Base-by-base conservation (phyloP, 2,329 filamentous ascomycete species). In the Apiospora rasikravindrae region DNA sequence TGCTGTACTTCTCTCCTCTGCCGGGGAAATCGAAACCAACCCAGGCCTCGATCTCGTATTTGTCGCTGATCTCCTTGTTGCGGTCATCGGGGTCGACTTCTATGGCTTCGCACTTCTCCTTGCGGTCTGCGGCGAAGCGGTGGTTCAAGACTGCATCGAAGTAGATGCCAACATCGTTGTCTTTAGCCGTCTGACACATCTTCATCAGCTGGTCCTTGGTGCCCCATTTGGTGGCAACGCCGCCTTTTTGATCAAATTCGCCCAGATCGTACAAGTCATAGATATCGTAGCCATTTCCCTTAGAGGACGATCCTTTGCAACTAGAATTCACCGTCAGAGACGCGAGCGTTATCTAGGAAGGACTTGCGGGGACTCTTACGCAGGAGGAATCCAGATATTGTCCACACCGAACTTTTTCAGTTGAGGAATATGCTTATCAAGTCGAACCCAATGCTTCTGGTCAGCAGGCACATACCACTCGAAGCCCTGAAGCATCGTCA, bases 111-210 rank as follows among this genome's bases (percentile, higher is more conserved):
- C 87, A 90, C 67, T 85, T 85, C 79, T 93, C 90, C 16, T 85
- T 88, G 29, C 82, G 84, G 78, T 94, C 92, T 8, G 90, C 92
- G 6, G 87, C 91, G 2, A 91, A 90, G 78, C 92, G 93, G 78
- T 94, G 92, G 77, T 93, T 94, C 53, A 94, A 82, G 4, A 94
- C 91, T 1, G 91, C 89, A 79, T 94, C 92, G 86, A 91, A 93
- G 75, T 92, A 86, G 0, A 93, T 77, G 0, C 87, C 86, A 7
- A 93, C 83, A 0, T 86, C 88, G 26, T 86, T 74, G 45, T 86
- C 82, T 67, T 87, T 83, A 0, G 90, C 90, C n/a, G 82, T 80
- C 26, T 84, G 80, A 2, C 84, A 81, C 68, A 94, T 78, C 24
- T 84, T 82, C 2, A 87, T 75, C 24, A 94, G 81, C 70, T 93